Evolutionary conservation across 2,329 filamentous ascomycete genomes (phyloP), one percentile per base, ranked within the genome.

Genomic region (Aaosphaeria pasadenensis): DNA sequence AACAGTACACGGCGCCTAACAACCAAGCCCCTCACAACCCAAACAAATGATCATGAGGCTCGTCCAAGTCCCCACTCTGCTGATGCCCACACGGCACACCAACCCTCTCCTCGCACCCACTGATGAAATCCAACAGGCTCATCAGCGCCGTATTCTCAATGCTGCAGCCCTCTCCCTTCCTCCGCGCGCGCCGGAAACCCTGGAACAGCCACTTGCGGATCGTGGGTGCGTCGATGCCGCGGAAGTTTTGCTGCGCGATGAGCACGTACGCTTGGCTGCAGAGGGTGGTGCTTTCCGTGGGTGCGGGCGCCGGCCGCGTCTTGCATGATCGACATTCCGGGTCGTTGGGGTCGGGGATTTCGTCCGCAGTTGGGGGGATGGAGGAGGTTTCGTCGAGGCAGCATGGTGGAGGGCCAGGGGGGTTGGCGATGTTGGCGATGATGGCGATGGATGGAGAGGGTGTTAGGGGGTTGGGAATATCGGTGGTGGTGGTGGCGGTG

Each of bases 91-190:
- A 36, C 7, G 33, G 33, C 33, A 36, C 33, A 9, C 33, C 33
- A 4, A 36, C 33, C 33, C 33, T 36, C 33, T 36, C 39, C 17
- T 40, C 39, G 24, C 39, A 40, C 9, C 63, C 62, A 56, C 66
- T 69, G 13, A 70, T 69, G 48, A 62, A 66, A 57, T 69, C 65
- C 50, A 69, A 51, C 54, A 69, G 51, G 7, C 61, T 44, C 51
- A 66, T 50, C 52, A 70, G 51, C 11, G 58, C 60, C 6, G 62
- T 59, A 54, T 70, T 67, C 47, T 70, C 66, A 4, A 70, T 65
- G 17, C 64, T 52, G 47, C 66, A 70, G 11, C 66, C 66, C 46
- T 70, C 65, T 1, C 65, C 63, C 39, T 57, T 51, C 17, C 57
- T 50, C 45, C 54, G 46, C 40, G 64, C 64, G 3, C 63, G 31